Base-by-base conservation (phyloP, 106 monocot species). In the Vanilla planifolia region DNA sequence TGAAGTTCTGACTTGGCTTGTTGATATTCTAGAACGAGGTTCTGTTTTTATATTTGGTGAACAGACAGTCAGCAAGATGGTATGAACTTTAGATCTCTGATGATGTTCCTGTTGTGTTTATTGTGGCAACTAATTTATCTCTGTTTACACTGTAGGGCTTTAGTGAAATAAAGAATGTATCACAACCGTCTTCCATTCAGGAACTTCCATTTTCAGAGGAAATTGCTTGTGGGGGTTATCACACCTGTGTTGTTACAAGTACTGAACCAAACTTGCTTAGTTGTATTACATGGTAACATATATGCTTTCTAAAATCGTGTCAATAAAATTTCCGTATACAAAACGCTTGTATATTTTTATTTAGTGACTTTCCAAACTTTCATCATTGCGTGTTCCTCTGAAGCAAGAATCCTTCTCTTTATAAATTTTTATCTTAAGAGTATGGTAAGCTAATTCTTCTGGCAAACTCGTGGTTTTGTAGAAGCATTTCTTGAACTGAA, bases 201-300 rank as follows among this genome's bases (percentile, higher is more conserved):
- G 84, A 91, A 23, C 67, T 98, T 60, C 81, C 96, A 64, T 79
- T 61, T 68, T 88, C 81, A 9, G 72, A 71, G 63, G 77, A 78
- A 72, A 84, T 98, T 67, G 83, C 96, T 56, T 98, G 96, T 80
- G 96, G 96, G 30, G 96, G 96, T 67, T 98, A 98, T 65, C 96
- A 98, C 70, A 98, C 96, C 39, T 91, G 91, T 55, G 75, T 74
- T 61, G 39, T 98, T 51, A 88, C 91, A 87, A 46, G 96, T 98
- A 87, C 21, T 57, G 8, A 35, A 42, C 27, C 61, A 3, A 36
- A 33, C 34, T 20, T 34, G 16, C n/a, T 36, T 9, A 35, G 19
- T 36, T 57, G 34, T 57, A 35, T 57, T 35, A 34, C 35, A 10
- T 21, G 15, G 57, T 57, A 57, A 8, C 20, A 35, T 57, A 19